phyloP scores from a whole-genome alignment of 169 alveolate species.

The Eimeria zaria region DNA sequence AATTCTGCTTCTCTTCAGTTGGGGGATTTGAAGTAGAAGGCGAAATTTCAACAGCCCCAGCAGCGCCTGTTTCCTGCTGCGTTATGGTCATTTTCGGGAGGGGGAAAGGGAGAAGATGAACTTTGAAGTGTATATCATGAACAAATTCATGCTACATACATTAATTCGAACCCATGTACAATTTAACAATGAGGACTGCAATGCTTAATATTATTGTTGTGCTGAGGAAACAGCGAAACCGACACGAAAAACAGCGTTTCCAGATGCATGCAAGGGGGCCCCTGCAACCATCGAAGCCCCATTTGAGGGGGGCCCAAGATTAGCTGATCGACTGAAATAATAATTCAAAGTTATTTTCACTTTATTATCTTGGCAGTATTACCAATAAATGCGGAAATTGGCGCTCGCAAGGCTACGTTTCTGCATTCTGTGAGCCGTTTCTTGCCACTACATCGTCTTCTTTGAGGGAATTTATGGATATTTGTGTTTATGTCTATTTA shows the following conservation, averaged over 20 bases:
- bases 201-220: too few relatives aligned
- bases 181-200: neutral
- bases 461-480: neutral
- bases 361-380: neutral
- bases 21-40: neutral
- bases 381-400: neutral
- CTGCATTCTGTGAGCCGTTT: neutral
- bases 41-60: neutral
- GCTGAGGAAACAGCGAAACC: too few relatives aligned
- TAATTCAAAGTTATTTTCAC: neutral
- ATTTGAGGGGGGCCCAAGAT: neutral
- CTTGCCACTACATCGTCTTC: neutral
- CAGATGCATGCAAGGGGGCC: slow-evolving; percentile 23
- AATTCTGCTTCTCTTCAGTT: neutral
- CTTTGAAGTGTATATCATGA: too few relatives aligned
- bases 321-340: neutral
- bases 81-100: slow-evolving; percentile 3
- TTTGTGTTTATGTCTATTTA: neutral
- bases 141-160: neutral
- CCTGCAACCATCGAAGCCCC: slow-evolving; percentile 35
- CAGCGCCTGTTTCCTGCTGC: slow-evolving; percentile 4
- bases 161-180: neutral
- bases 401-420: neutral
- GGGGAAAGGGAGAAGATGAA: neutral
- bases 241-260: too few relatives aligned